Evolutionary conservation across 345 rosid genomes (phyloP).

Genomic region (Trapa incisa): DNA sequence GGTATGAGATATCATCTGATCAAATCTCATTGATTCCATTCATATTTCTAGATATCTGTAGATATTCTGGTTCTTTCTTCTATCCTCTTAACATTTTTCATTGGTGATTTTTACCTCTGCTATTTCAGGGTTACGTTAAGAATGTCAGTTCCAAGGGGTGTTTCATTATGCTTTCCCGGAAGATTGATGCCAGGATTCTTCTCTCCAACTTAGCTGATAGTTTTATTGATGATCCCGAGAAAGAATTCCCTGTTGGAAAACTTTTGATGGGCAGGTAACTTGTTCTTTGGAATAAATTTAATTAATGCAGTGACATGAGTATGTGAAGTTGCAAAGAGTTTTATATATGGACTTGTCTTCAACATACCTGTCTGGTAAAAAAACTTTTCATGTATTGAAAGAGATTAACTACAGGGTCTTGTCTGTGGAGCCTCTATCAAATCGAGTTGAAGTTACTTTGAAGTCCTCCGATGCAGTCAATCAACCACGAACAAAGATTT

Average conservation of each 20-base stretch:
- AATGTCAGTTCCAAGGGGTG: slow-evolving; percentile 73
- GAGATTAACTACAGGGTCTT: slow-evolving; percentile 45
- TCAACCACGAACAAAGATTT: slow-evolving; percentile 31
- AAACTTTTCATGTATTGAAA: slow-evolving; percentile 12
- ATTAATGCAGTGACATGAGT: background rate
- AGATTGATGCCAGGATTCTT: slow-evolving; percentile 71
- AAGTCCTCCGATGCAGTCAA: slow-evolving; percentile 33
- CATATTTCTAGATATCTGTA: background rate
- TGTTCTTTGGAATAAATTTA: background rate
- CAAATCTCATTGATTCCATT: background rate
- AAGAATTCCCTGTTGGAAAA: slow-evolving; percentile 80
- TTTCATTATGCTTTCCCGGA: slow-evolving; percentile 73
- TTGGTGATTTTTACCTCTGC: slow-evolving; percentile 1
- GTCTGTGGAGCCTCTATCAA: slow-evolving; percentile 67
- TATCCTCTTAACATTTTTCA: background rate
- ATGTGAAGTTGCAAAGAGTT: background rate
- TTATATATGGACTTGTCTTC: background rate
- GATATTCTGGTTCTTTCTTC: background rate
- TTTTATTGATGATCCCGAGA: slow-evolving; percentile 51
- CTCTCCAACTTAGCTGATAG: slow-evolving; percentile 71
- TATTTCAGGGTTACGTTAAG: slow-evolving; percentile 84
- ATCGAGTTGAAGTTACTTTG: slow-evolving; percentile 79
- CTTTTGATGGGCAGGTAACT: slow-evolving; percentile 72
- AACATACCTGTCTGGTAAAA: background rate
- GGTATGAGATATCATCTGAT: slow-evolving; percentile 26